Conservation (phyloP, 768 basidiomycete species). For the Boletus rufocinnamomeus region DNA sequence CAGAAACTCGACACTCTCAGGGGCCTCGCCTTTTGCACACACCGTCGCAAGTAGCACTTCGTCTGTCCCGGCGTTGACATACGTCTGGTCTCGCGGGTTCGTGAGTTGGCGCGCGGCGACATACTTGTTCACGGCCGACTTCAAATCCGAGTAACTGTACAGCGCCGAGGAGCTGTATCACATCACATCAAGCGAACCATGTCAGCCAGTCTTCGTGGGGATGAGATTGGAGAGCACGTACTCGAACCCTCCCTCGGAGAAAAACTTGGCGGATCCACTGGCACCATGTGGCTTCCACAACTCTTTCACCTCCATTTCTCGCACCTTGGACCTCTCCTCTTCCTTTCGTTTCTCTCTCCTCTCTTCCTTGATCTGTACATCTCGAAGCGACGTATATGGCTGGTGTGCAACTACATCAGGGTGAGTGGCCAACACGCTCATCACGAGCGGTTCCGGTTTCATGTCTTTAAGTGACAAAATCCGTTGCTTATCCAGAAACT, state of each 20-base stretch:
- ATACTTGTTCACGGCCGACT: conserved; percentile 60
- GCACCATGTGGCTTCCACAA: conserved; percentile 73
- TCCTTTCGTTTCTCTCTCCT: conserved; percentile 59
- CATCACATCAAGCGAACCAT: background rate
- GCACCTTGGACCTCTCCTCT: conserved; percentile 45
- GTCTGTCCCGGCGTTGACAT: conserved; percentile 61
- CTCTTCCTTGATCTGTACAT: conserved; percentile 62
- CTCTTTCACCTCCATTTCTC: conserved; percentile 62
- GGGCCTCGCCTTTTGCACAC: conserved; percentile 35
- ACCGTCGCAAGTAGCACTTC: conserved; percentile 42
- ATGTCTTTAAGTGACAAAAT: conserved; percentile 70
- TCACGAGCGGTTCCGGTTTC: conserved; percentile 54
- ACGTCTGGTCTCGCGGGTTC: conserved; percentile 66
- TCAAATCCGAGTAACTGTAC: conserved; percentile 61
- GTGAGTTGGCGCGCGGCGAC: conserved; percentile 59
- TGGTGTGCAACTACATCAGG: conserved; percentile 54
- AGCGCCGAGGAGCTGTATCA: conserved; percentile 48
- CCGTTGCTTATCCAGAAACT: conserved; percentile 69
- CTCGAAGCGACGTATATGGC: conserved; percentile 60
- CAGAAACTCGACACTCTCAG: conserved; percentile 50
- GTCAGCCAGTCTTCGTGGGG: background rate
- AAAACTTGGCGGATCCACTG: conserved; percentile 51
- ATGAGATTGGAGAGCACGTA: conserved; percentile 36
- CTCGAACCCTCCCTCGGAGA: conserved; percentile 65
- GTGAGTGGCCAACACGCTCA: conserved; percentile 57